Base-by-base conservation (phyloP, 768 basidiomycete species). In the Daedaleopsis nitida region DNA sequence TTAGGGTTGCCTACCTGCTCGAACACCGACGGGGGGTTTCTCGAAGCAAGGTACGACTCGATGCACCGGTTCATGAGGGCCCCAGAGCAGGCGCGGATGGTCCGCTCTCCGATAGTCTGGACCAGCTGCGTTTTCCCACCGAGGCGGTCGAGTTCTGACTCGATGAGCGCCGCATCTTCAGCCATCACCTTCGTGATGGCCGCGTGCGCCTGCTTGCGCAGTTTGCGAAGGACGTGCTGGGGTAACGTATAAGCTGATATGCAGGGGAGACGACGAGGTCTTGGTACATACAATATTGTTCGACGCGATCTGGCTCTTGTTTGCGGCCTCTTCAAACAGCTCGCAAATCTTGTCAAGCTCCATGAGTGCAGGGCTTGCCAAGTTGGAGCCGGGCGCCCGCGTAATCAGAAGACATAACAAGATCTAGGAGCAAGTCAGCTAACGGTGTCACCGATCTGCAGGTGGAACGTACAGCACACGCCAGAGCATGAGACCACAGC, bases 401-500 rank as follows among this genome's bases (percentile, higher is more conserved):
- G 74, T 75, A 16, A 76, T 77, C n/a, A 79, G 61, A 27, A 77
- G 61, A 49, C 74, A 74, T 65, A 76, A 68, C 27, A 76, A 69
- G 44, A 76, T 74, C 89, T 91, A 34, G 1, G 0, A 45, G 38
- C 13, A 16, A 0, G 11, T 59, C 23, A 59, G 58, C 11, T 32
- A 32, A 32, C 27, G 27, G n/a, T 12, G 1, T 16, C 14, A n/a
- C 5, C 53, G 21, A 38, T 16, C 32, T n/a, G 17, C 12, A 21
- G 27, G 13, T 44, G 21, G n/a, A 2, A 71, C 87, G 65, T 66
- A 91, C 89, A 5, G 83, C 82, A 7, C 86, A 86, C 6, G 87
- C 86, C 23, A 90, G 73, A 9, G 79, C 81, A 34, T 86, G 82
- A n/a, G 88, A 89, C 87, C 89, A 91, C 16, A 82, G 72, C 14